Conservation (phyloP, 2,329 filamentous ascomycete species). For the Trichoderma koningii region DNA sequence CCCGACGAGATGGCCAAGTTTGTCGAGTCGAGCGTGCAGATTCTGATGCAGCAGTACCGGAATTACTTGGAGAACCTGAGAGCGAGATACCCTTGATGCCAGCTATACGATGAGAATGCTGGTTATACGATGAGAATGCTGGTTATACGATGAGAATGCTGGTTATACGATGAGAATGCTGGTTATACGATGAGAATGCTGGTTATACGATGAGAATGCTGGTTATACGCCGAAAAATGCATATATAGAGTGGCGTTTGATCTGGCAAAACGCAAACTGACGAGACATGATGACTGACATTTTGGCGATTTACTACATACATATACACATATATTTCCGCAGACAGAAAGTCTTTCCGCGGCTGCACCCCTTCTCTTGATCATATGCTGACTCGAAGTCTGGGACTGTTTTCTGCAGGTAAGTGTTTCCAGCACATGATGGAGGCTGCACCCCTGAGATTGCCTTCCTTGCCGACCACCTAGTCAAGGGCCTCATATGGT, state of each 20-base stretch:
- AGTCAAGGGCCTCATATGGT: no score
- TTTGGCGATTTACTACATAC: conserved; percentile 1
- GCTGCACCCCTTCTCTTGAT: neutral
- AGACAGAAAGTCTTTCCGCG: conserved; percentile 14
- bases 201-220: neutral
- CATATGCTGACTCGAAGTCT: neutral
- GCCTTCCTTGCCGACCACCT: no score
- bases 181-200: conserved; percentile 5
- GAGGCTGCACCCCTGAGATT: neutral
- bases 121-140: neutral
- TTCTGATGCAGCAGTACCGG: conserved; percentile 22
- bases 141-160: neutral
- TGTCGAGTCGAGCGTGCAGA: conserved; percentile 17
- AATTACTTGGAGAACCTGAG: conserved; percentile 24
- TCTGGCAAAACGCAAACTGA: conserved; percentile 11
- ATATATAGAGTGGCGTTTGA: conserved; percentile 21
- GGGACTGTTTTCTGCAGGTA: neutral
- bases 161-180: neutral
- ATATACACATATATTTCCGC: conserved; percentile 8
- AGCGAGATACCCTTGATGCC: conserved; percentile 22
- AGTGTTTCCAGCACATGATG: no score
- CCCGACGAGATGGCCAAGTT: conserved; percentile 20
- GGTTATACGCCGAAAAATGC: conserved; percentile 8
- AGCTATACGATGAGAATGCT: conserved; percentile 3
- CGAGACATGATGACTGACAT: conserved; percentile 20